These are phyloP conservation scores for Psilocybe cyanescens DNA, from an alignment of 768 basidiomycete genomes.

Conservation along the genomic window DNA sequence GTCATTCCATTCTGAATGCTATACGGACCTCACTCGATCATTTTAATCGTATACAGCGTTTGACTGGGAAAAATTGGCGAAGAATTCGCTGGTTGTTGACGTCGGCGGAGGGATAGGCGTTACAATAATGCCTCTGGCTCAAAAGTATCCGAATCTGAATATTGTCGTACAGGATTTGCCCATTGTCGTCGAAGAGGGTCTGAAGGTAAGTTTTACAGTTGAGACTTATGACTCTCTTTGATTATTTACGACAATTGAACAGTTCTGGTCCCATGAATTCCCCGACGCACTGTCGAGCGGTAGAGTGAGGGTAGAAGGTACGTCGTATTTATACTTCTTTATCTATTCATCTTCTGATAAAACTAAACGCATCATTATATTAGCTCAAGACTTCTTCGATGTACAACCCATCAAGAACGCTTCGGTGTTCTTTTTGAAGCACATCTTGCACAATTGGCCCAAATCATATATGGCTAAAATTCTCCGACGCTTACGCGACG, in stretches of 20 bases:
- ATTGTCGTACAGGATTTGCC: slow-evolving; percentile 50
- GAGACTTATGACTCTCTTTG: too few relatives aligned
- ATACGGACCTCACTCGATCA: not conserved
- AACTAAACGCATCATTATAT: not conserved
- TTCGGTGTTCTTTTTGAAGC: slow-evolving; percentile 7
- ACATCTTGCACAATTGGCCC: slow-evolving; percentile 5
- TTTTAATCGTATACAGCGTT: not conserved
- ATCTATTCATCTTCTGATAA: not conserved
- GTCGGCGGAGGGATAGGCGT: slow-evolving; percentile 41
- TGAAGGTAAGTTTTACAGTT: not conserved
- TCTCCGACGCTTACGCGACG: not conserved
- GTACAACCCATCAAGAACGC: not conserved
- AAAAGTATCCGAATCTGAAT: slow-evolving; percentile 46
- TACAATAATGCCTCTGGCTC: slow-evolving; percentile 26
- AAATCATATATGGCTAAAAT: slow-evolving; percentile 1
- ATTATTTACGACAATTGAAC: not conserved
- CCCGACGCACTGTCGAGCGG: not conserved
- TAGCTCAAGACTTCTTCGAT: slow-evolving; percentile 7
- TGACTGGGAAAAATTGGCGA: not conserved
- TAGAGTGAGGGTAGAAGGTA: not conserved
- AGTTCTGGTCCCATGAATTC: not conserved
- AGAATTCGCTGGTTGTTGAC: slow-evolving; percentile 12
- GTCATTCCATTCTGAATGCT: not conserved
- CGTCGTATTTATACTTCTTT: not conserved
- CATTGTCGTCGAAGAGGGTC: slow-evolving; percentile 17